Conservation (phyloP, 306 rosid species). For the Prunus mume region DNA sequence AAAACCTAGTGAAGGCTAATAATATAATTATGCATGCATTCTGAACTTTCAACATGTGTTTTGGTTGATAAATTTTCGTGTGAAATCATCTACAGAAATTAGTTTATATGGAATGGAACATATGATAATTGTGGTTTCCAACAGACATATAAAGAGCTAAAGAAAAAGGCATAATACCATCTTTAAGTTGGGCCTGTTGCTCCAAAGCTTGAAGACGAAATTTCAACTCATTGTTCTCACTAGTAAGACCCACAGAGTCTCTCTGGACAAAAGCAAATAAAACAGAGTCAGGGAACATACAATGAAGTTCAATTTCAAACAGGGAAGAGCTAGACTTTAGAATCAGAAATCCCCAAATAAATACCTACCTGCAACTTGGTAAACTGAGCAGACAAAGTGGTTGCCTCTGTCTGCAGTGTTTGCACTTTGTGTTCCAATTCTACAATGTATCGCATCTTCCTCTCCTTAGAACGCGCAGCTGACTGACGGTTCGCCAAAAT, state of each 20-base stretch:
- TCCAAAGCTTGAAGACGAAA: constrained; percentile 87
- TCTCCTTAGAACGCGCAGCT: constrained; percentile 92
- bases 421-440: constrained; percentile 91
- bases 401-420: constrained; percentile 87
- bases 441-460: constrained; percentile 63
- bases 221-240: constrained; percentile 71
- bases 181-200: constrained; percentile 78
- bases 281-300: constrained; percentile 1
- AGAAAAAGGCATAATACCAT: constrained; percentile 49
- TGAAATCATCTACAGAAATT: not conserved
- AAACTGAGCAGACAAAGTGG: constrained; percentile 67
- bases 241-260: constrained; percentile 51
- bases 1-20: not conserved
- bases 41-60: not conserved
- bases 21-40: not conserved
- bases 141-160: not conserved
- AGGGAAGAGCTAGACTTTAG: not conserved
- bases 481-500: constrained; percentile 90
- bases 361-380: constrained; percentile 62
- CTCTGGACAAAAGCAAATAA: constrained; percentile 38
- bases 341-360: constrained; percentile 10
- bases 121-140: not conserved
- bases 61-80: not conserved
- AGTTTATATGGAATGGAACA: not conserved
- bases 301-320: not conserved